Evolutionary conservation across 202 grass and related monocot species (phyloP).

Genomic region (Musa balbisiana): DNA sequence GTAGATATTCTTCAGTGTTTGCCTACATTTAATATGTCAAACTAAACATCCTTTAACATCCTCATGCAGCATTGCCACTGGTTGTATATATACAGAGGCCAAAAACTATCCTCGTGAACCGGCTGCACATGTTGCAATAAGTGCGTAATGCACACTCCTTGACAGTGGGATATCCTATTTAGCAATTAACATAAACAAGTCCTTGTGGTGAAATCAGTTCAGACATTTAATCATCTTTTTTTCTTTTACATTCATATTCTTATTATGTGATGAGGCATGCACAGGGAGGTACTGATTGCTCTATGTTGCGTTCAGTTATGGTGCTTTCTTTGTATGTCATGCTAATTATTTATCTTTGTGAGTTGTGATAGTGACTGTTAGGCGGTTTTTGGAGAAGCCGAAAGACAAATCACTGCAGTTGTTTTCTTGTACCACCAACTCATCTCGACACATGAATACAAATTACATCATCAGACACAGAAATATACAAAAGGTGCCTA

Average conservation of each 20-base stretch:
- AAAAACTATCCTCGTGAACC: slow-evolving; percentile 93
- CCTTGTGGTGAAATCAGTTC: neutral
- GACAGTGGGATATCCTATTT: slow-evolving; percentile 13
- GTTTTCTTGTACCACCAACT: slow-evolving; percentile 89
- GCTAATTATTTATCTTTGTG: slow-evolving; percentile 22
- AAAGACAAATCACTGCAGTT: slow-evolving; percentile 75
- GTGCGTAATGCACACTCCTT: slow-evolving; percentile 36
- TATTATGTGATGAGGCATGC: neutral
- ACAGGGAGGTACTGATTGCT: neutral
- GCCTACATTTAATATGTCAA: neutral
- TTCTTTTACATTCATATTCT: slow-evolving; percentile 16
- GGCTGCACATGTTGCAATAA: slow-evolving; percentile 95
- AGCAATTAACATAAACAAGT: neutral
- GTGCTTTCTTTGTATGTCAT: slow-evolving; percentile 11
- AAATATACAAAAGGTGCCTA: slow-evolving; percentile 87
- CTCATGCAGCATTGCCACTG: slow-evolving; percentile 72
- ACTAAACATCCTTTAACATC: slow-evolving; percentile 27
- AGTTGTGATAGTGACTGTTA: slow-evolving; percentile 62
- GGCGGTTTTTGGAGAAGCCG: slow-evolving; percentile 88
- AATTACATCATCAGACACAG: slow-evolving; percentile 74
- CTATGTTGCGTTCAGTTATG: slow-evolving; percentile 1
- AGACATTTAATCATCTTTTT: neutral
- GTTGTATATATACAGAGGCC: slow-evolving; percentile 92
- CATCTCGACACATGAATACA: too few relatives aligned
- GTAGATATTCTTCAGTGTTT: neutral